Evolutionary conservation across 345 rosid species (phyloP).

Genomic region (Durio zibethinus): DNA sequence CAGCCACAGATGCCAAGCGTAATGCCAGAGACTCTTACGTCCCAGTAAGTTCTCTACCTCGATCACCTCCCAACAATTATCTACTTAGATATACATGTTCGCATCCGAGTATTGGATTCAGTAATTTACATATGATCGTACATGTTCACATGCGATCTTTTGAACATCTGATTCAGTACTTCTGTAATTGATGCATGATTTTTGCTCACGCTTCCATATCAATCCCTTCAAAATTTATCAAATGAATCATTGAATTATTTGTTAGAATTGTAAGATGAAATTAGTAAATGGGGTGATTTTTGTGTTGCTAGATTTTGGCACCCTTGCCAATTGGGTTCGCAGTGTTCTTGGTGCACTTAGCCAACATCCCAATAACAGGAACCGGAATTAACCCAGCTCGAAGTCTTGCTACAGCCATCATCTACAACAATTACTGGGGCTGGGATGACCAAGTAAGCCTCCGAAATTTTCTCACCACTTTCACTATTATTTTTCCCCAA

Average conservation of each 20-base stretch:
- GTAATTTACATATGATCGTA: no score
- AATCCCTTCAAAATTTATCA: neutral
- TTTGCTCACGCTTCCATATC: neutral
- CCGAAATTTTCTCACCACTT: neutral
- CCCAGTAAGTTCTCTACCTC: conserved; percentile 31
- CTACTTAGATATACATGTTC: no score
- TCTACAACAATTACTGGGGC: conserved; percentile 44
- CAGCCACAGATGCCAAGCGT: conserved; percentile 57
- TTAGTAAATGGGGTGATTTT: neutral
- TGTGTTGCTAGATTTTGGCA: conserved; percentile 48
- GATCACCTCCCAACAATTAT: no score
- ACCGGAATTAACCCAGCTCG: conserved; percentile 70
- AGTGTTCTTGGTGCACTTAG: conserved; percentile 66
- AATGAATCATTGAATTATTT: neutral
- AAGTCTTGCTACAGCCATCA: conserved; percentile 69
- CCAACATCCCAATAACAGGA: conserved; percentile 61
- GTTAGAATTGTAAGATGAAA: neutral
- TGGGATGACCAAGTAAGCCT: conserved; percentile 66
- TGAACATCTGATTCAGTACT: no score
- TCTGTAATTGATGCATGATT: no score
- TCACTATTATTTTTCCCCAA: neutral
- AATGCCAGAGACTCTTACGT: conserved; percentile 59
- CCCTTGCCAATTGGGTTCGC: conserved; percentile 68
- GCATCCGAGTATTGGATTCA: no score
- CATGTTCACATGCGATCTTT: no score